These are phyloP conservation scores for Vitis amurensis DNA, from an alignment of 164 flowering plant species.

Conservation along the genomic window DNA sequence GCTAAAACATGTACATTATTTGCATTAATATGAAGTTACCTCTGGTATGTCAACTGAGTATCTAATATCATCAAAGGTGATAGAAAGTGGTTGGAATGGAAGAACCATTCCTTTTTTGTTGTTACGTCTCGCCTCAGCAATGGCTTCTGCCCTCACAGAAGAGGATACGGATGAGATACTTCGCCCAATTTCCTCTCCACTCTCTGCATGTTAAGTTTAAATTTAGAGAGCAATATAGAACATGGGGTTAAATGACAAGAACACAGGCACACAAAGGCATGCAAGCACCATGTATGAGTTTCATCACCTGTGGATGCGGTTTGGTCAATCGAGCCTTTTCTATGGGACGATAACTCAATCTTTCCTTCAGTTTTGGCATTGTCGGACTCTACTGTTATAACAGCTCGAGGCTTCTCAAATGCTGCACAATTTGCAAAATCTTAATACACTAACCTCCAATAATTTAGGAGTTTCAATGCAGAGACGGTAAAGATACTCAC, in stretches of 20 bases:
- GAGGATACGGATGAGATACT: too few species aligned
- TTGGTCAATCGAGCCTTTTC: neutral
- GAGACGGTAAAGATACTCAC: neutral
- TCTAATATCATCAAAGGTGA: constrained; percentile 43
- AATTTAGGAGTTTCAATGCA: too few species aligned
- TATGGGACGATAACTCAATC: neutral
- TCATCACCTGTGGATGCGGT: constrained; percentile 1
- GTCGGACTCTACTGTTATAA: constrained; percentile 16
- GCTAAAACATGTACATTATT: neutral
- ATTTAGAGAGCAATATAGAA: neutral
- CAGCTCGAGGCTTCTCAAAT: constrained; percentile 14
- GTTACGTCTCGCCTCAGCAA: constrained; percentile 1
- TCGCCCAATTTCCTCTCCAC: constrained; percentile 1
- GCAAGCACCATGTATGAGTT: neutral
- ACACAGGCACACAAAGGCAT: too few species aligned
- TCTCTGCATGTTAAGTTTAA: neutral
- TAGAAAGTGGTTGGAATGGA: constrained; percentile 47
- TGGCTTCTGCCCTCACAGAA: neutral
- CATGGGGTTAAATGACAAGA: too few species aligned
- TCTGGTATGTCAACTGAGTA: constrained; percentile 63
- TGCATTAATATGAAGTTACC: constrained; percentile 20
- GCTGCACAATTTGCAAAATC: too few species aligned
- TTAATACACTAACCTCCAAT: too few species aligned
- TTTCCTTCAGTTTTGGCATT: constrained; percentile 15
- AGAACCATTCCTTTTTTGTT: constrained; percentile 56